These are phyloP conservation scores for Pseudozyma sp. DNA, from an alignment of 1,284 basidiomycete genomes.

Conservation along the genomic window DNA sequence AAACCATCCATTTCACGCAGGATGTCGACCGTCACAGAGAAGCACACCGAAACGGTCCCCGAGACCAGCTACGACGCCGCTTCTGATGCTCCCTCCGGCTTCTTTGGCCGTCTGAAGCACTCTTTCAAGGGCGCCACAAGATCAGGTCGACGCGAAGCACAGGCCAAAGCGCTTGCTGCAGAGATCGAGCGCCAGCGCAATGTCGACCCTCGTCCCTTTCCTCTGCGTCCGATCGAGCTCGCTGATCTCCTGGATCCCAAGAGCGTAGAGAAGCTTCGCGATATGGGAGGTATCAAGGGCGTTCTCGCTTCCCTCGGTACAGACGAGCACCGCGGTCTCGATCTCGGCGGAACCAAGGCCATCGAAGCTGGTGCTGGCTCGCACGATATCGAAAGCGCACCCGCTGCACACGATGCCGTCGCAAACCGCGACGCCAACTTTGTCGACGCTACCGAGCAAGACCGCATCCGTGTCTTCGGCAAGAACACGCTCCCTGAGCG, in stretches of 20 bases:
- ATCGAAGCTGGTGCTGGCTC: constrained; percentile 24
- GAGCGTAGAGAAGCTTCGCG: constrained; percentile 76
- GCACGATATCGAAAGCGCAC: constrained; percentile 31
- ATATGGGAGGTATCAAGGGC: constrained; percentile 80
- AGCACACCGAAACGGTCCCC: constrained; percentile 9
- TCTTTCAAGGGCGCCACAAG: constrained; percentile 40
- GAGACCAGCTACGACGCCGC: constrained; percentile 1
- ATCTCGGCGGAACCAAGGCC: constrained; percentile 47
- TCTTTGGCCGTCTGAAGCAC: constrained; percentile 40
- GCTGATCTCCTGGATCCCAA: constrained; percentile 92
- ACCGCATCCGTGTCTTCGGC: constrained; percentile 76
- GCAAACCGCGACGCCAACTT: constrained; percentile 32
- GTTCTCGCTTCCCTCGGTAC: constrained; percentile 83
- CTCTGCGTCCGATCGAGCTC: constrained; percentile 77
- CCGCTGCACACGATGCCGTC: constrained; percentile 8
- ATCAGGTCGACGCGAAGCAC: constrained; percentile 47
- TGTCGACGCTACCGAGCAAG: constrained; percentile 46
- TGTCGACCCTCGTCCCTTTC: constrained; percentile 63
- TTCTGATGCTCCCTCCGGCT: constrained; percentile 12
- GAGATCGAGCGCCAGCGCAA: constrained; percentile 53
- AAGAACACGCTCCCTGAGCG: constrained; percentile 83
- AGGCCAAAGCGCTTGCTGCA: constrained; percentile 49
- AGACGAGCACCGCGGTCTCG: constrained; percentile 70
- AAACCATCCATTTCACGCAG: neutral
- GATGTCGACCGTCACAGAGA: constrained; percentile 18